Base-by-base conservation (phyloP, 1,284 basidiomycete species). In the Rhodotorula mucilaginosa region DNA sequence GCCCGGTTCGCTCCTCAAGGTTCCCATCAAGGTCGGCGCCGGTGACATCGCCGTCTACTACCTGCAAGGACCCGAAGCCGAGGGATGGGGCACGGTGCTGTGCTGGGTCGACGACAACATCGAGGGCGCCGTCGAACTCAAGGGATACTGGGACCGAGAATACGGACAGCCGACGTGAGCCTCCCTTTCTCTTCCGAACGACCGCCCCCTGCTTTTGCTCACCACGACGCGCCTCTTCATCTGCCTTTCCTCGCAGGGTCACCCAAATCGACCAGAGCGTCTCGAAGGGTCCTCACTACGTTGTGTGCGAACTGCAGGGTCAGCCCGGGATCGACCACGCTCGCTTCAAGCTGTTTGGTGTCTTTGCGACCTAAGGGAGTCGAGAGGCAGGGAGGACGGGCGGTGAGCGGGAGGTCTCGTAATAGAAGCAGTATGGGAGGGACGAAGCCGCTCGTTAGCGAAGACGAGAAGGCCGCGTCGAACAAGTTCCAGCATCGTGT, bases 41-140 rank as follows among this genome's bases (percentile, higher is more conserved):
- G 90, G 90, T 5, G 90, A 93, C 78, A 84, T 93, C 58, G 90
- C 88, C 51, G 83, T 93, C 19, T 93, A 93, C 81, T 92, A 87
- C 79, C 71, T 92, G 60, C 84, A 85, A 78, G 79, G 90, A 88
- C 80, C 87, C 86, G 56, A 83, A 84, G 67, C 80, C 74, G 58
- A 81, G 81, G 31, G 85, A 86, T 68, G 87, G 86, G 52, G 93
- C 74, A 85, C 86, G 61, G 82, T 91, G 2, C 86, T 89, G 78
- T 93, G 84, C 79, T 85, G 84, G 84, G 84, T 85, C 18, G 84
- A 85, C 74, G 84, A 85, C 76, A 84, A 85, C 74, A 79, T 79
- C 58, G 81, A 79, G 21, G 81, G 82, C n/a, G 86, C 87, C 61
- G 87, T 86, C 21, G 83, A 84, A 76, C 77, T 85, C 47, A 80